Evolutionary conservation across 2,329 filamentous ascomycete species (phyloP), one percentile per base, ranked within the genome.

Genomic region (Phialophora macrospora): DNA sequence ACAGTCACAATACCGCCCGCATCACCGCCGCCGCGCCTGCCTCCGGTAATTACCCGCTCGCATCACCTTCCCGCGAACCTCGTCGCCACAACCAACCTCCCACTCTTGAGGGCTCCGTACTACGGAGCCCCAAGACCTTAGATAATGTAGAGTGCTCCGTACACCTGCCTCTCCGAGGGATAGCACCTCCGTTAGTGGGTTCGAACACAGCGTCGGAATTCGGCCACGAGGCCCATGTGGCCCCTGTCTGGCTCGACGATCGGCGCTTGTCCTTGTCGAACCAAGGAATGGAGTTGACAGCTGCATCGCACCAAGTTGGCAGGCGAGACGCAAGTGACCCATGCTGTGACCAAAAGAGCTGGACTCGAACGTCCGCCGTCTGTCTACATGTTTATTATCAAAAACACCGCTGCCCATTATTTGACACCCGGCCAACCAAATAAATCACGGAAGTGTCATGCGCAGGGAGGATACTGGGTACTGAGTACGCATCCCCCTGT

Each of bases 171-270:
- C 6, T 24, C 20, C 12, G 7, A 17, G 48, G 24, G 48, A 28
- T 51, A 28, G 48, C 22, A 3, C 20, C 20, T 8, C 22, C 20
- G 20, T 11, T 51, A 3, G 14, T 6, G 20, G 24, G 24, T 60
- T 60, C 58, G 32, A 54, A 60, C 44, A 60, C 30, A 54, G 14
- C 34, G 26, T 60, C 58, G 58, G 58, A 17, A 54, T 14, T 60
- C 46, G 7, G 30, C 48, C 58, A 60, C 58, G 58, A 34, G 30
- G 52, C 20, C 24, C 48, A 44, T n/a, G 38, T 17, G 14, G 14
- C 34, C 32, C 32, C 9, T 34, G 32, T 4, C 32, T 34, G 32
- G 32, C 32, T 9, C 32, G 32, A 34, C 32, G 44, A 48, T 48
- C 44, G 44, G 44, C 44, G 44, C 32, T 34, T 34, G 32, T 8